Conservation (phyloP, 2,329 filamentous ascomycete species). For the Pestalotiopsis fici region DNA sequence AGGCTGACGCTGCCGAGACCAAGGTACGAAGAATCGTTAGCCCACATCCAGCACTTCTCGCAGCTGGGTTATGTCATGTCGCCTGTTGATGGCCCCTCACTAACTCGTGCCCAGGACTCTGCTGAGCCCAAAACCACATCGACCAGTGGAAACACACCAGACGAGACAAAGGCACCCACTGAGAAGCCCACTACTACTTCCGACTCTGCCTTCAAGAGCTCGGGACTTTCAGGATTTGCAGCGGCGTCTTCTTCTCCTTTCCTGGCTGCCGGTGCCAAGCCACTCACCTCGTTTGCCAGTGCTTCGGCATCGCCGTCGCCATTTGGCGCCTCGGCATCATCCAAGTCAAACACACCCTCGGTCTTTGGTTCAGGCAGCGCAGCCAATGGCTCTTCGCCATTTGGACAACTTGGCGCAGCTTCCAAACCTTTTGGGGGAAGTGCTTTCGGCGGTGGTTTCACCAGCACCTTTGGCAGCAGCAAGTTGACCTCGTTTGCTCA, state of each 20-base stretch:
- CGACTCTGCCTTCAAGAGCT: conserved; percentile 65
- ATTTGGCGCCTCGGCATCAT: conserved; percentile 33
- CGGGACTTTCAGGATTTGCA: conserved; percentile 56
- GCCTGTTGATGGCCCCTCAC: background rate
- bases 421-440: conserved; percentile 36
- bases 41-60: conserved; percentile 1
- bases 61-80: background rate
- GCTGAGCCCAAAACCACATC: conserved; percentile 13
- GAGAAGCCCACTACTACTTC: conserved; percentile 32
- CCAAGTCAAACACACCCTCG: conserved; percentile 42
- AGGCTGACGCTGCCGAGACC: conserved; percentile 28
- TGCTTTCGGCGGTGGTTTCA: conserved; percentile 51
- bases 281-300: conserved; percentile 44
- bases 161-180: conserved; percentile 14
- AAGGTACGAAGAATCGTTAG: conserved; percentile 26
- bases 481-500: conserved; percentile 72
- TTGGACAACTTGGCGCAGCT: conserved; percentile 26
- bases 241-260: conserved; percentile 55
- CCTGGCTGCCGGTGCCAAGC: conserved; percentile 23
- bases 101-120: conserved; percentile 12
- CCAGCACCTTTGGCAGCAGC: conserved; percentile 36
- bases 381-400: conserved; percentile 26
- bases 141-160: background rate
- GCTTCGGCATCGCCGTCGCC: conserved; percentile 41
- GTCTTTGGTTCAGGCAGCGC: conserved; percentile 46